Conservation (phyloP, 495 filamentous ascomycete species). For the Penicillium salamii region DNA sequence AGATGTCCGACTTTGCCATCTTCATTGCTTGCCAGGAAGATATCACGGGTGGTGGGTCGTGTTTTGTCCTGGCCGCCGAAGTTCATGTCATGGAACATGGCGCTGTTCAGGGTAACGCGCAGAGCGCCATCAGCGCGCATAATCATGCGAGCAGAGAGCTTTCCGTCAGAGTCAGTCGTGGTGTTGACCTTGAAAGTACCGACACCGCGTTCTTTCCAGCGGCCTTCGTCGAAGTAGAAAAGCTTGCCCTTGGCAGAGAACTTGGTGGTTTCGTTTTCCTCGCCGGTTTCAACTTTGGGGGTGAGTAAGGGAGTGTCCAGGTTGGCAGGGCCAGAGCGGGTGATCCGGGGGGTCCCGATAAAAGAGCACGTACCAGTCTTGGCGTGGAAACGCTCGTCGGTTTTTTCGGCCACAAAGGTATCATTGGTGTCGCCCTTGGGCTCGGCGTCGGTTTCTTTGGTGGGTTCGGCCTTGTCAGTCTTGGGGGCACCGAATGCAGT, state of each 20-base stretch:
- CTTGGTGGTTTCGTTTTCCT: slow-evolving; percentile 60
- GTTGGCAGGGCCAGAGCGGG: background rate
- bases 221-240: slow-evolving; percentile 65
- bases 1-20: slow-evolving; percentile 57
- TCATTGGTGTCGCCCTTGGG: slow-evolving; percentile 42
- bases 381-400: slow-evolving; percentile 65
- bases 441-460: slow-evolving; percentile 26
- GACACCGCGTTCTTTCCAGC: slow-evolving; percentile 86
- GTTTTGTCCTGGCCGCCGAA: slow-evolving; percentile 61
- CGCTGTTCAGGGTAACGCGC: slow-evolving; percentile 83
- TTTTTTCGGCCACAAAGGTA: slow-evolving; percentile 51
- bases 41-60: slow-evolving; percentile 44
- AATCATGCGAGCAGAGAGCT: slow-evolving; percentile 63
- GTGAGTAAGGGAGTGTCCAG: slow-evolving; percentile 8
- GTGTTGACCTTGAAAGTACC: slow-evolving; percentile 84
- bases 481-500: slow-evolving; percentile 66
- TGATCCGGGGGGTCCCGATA: background rate
- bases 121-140: slow-evolving; percentile 84
- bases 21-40: slow-evolving; percentile 61
- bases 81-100: slow-evolving; percentile 68
- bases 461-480: no score
- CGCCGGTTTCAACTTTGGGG: slow-evolving; percentile 66
- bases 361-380: slow-evolving; percentile 69
- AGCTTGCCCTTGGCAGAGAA: slow-evolving; percentile 74
- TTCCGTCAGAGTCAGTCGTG: slow-evolving; percentile 46